phyloP scores from a whole-genome alignment of 2,329 filamentous ascomycete genomes.

The Drechmeria coniospora region DNA sequence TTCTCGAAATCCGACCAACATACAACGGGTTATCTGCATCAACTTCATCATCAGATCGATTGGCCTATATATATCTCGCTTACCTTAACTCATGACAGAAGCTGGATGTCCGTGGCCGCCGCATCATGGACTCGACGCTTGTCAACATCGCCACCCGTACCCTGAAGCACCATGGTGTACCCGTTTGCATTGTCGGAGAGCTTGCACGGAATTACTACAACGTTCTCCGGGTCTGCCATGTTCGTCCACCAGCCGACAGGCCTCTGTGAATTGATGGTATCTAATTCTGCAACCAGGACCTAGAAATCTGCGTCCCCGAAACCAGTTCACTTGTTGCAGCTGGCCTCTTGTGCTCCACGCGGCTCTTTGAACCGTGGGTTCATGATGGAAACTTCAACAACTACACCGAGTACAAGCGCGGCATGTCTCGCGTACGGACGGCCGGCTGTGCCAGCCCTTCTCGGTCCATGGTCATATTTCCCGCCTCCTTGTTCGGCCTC shows the following conservation, averaged over 20 bases:
- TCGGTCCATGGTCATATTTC: conserved; percentile 7
- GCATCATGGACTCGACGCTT: conserved; percentile 5
- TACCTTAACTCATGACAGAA: too few species aligned
- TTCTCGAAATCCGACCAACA: too few species aligned
- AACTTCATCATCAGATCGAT: too few species aligned
- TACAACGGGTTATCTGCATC: too few species aligned
- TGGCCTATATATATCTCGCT: too few species aligned
- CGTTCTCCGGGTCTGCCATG: conserved; percentile 6
- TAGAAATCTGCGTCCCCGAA: conserved; percentile 7
- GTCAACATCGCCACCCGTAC: conserved; percentile 1
- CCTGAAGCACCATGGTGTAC: conserved; percentile 3
- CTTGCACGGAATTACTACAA: conserved; percentile 7
- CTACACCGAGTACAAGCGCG: conserved; percentile 11
- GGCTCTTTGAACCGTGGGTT: conserved; percentile 4
- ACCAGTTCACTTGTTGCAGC: conserved; percentile 3
- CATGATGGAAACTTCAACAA: conserved; percentile 6
- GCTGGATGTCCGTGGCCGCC: too few species aligned
- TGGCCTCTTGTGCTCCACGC: conserved; percentile 6
- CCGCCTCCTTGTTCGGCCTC: conserved; percentile 6
- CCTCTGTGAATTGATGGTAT: too few species aligned
- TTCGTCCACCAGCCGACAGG: neutral
- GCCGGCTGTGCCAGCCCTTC: conserved; percentile 3
- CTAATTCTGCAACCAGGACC: too few species aligned
- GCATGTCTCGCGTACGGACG: conserved; percentile 7
- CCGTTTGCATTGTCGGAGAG: conserved; percentile 4